Conservation (phyloP, 2,329 filamentous ascomycete species). For the Alternaria brassicae region DNA sequence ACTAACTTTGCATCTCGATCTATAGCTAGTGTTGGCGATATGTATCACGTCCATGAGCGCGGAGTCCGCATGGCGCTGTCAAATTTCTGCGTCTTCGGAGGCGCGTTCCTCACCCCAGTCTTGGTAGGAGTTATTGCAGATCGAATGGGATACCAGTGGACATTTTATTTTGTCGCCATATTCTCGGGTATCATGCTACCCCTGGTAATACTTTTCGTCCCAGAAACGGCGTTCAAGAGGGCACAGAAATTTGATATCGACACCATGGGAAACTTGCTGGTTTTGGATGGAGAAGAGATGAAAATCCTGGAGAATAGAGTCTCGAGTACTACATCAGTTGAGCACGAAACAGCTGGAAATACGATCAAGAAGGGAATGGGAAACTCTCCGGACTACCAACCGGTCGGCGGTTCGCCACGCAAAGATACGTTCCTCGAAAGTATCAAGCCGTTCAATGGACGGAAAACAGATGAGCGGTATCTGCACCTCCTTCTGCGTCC, state of each 20-base stretch:
- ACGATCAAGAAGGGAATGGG: constrained; percentile 6
- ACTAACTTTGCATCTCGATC: neutral
- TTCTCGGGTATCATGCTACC: constrained; percentile 76
- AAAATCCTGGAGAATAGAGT: neutral
- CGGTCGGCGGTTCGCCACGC: constrained; percentile 38
- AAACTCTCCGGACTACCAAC: constrained; percentile 14
- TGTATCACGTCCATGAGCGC: constrained; percentile 88
- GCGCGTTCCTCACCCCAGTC: constrained; percentile 82
- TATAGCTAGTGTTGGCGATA: constrained; percentile 64
- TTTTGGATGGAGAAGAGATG: constrained; percentile 6
- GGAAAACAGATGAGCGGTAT: constrained; percentile 80
- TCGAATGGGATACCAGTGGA: constrained; percentile 81
- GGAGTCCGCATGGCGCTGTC: constrained; percentile 86
- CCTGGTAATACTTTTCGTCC: constrained; percentile 77
- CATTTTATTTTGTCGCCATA: constrained; percentile 87
- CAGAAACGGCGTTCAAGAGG: constrained; percentile 81
- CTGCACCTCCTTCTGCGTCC: constrained; percentile 66
- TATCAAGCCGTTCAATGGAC: constrained; percentile 76
- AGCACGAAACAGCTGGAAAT: neutral
- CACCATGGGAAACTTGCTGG: constrained; percentile 53
- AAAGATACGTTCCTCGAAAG: constrained; percentile 66
- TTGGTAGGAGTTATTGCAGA: constrained; percentile 85
- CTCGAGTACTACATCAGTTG: neutral
- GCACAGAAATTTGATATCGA: constrained; percentile 74
- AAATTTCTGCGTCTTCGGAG: constrained; percentile 74